Conservation (phyloP, 139 green algal species). For the Picochlorum costavermella region DNA sequence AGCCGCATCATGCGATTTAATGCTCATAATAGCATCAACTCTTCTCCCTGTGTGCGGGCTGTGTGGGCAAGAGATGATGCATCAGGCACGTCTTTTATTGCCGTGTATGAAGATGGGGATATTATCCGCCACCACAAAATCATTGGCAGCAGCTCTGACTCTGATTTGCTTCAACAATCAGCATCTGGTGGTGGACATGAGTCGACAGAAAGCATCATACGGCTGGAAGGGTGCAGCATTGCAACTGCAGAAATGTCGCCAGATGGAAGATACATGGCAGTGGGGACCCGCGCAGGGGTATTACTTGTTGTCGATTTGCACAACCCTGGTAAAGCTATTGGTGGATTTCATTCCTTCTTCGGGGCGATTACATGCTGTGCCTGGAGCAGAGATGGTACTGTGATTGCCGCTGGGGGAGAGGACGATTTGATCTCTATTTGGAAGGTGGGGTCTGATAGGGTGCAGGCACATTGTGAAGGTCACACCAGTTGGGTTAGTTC, state of each 20-base stretch:
- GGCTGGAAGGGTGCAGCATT: slow-evolving; percentile 28
- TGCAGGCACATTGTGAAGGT: slow-evolving; percentile 66
- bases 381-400: slow-evolving; percentile 72
- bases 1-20: too few relatives aligned
- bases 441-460: slow-evolving; percentile 29
- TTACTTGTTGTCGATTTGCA: slow-evolving; percentile 59
- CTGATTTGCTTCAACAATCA: neutral
- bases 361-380: slow-evolving; percentile 73
- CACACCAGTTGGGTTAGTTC: slow-evolving; percentile 72
- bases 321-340: slow-evolving; percentile 31
- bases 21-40: too few relatives aligned
- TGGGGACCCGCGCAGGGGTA: slow-evolving; percentile 63
- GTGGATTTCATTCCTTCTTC: slow-evolving; percentile 79
- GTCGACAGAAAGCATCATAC: too few relatives aligned
- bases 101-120: slow-evolving; percentile 41
- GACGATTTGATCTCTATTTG: slow-evolving; percentile 85
- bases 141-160: slow-evolving; percentile 37
- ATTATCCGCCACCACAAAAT: slow-evolving; percentile 26
- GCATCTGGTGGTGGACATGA: neutral
- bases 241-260: slow-evolving; percentile 62
- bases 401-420: slow-evolving; percentile 77
- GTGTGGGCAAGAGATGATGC: slow-evolving; percentile 45
- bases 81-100: slow-evolving; percentile 37
- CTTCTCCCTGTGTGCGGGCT: slow-evolving; percentile 23
- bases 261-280: slow-evolving; percentile 61